Evolutionary conservation across 169 alveolate species (phyloP).

Genomic region (Cyclospora cayetanensis): DNA sequence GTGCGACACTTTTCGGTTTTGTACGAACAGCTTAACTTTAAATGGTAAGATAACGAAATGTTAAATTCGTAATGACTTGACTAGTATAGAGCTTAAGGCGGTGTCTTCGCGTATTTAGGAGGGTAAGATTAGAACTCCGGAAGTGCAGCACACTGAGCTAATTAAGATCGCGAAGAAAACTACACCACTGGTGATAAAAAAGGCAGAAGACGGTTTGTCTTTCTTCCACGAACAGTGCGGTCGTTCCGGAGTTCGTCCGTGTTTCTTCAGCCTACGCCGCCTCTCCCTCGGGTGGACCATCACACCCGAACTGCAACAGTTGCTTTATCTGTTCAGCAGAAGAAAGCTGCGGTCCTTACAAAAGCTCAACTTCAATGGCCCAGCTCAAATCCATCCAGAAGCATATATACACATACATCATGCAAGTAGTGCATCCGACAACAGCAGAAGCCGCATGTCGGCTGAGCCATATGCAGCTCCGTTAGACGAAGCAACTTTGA

Average conservation of each 20-base stretch:
- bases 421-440: background rate
- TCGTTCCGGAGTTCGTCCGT: no score
- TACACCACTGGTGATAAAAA: no score
- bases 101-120: background rate
- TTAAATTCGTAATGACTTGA: no score
- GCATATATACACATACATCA: conserved; percentile 42
- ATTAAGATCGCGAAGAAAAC: no score
- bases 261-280: conserved; percentile 70
- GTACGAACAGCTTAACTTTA: conserved; percentile 48
- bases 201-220: no score
- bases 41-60: conserved; percentile 12
- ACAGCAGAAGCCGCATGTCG: background rate
- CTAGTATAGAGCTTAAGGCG: background rate
- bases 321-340: conserved; percentile 50
- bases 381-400: conserved; percentile 69
- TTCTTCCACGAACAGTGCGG: no score
- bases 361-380: conserved; percentile 73
- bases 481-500: conserved; percentile 42
- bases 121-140: no score
- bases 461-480: conserved; percentile 45
- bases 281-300: conserved; percentile 73
- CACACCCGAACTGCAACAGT: conserved; percentile 68
- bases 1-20: conserved; percentile 56
- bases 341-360: conserved; percentile 64
- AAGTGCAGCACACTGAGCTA: no score